Percentiles rank a stretch among this genome's conserved stretches.
phyloP scores from a whole-genome alignment of 768 basidiomycete species.

The Phylloporus rhodoxanthus region DNA sequence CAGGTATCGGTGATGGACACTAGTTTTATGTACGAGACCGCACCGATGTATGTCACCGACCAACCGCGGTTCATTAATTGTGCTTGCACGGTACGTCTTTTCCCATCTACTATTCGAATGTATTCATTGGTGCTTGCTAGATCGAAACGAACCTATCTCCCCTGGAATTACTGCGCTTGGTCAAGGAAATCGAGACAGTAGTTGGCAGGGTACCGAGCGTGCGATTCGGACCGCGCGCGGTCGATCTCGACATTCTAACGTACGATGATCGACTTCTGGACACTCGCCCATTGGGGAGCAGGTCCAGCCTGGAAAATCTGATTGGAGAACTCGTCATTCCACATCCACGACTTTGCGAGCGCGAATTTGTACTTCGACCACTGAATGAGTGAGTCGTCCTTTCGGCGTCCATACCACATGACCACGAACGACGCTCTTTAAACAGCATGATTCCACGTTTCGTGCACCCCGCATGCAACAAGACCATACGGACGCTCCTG shows the following conservation, averaged over 20 bases:
- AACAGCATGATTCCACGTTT: slow-evolving; percentile 75
- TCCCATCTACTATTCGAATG: neutral
- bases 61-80: slow-evolving; percentile 88
- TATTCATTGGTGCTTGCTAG: slow-evolving; percentile 25
- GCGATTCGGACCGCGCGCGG: slow-evolving; percentile 80
- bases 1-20: slow-evolving; percentile 56
- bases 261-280: slow-evolving; percentile 63
- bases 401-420: too few species aligned
- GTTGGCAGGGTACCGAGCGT: slow-evolving; percentile 78
- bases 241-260: slow-evolving; percentile 85
- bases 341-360: slow-evolving; percentile 72
- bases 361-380: slow-evolving; percentile 91
- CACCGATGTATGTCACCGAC: slow-evolving; percentile 93
- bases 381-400: slow-evolving; percentile 62
- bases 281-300: slow-evolving; percentile 40
- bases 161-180: slow-evolving; percentile 45
- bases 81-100: slow-evolving; percentile 70
- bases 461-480: slow-evolving; percentile 54
- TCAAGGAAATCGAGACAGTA: slow-evolving; percentile 67
- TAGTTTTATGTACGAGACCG: slow-evolving; percentile 88
- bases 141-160: slow-evolving; percentile 70
- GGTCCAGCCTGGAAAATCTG: slow-evolving; percentile 52
- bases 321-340: slow-evolving; percentile 75
- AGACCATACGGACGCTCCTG: slow-evolving; percentile 44
- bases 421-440: neutral